These are phyloP conservation scores for Dothideomycetes sp. DNA, from an alignment of 2,329 filamentous ascomycete species.

Conservation along the genomic window DNA sequence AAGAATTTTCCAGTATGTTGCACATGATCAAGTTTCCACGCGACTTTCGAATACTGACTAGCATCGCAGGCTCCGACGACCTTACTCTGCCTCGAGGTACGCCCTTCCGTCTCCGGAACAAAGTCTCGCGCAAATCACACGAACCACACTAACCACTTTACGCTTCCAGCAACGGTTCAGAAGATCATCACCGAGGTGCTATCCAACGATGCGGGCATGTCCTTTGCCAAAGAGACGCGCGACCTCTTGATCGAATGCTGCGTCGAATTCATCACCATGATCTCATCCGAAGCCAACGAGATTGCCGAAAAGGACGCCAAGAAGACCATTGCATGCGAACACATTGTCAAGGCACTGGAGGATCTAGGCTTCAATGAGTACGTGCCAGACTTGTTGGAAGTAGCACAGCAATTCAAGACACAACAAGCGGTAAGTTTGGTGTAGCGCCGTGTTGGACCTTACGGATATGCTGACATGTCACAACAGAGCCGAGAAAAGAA, in stretches of 20 bases:
- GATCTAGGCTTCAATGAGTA: conserved; percentile 91
- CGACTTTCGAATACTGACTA: conserved; percentile 12
- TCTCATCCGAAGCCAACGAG: conserved; percentile 97
- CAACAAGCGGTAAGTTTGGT: conserved; percentile 65
- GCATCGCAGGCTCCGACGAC: conserved; percentile 44
- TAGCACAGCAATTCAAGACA: conserved; percentile 86
- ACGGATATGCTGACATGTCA: conserved; percentile 5
- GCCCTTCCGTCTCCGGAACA: background rate
- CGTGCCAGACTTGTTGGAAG: conserved; percentile 75
- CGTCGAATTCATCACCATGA: conserved; percentile 96
- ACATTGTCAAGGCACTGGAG: conserved; percentile 89
- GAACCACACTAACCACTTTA: too few species aligned
- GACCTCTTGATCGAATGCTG: conserved; percentile 97
- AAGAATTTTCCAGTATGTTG: conserved; percentile 43
- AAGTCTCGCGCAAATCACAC: background rate
- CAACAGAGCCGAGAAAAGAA: conserved; percentile 85
- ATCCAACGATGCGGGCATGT: conserved; percentile 63
- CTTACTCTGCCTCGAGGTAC: conserved; percentile 51
- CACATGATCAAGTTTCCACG: background rate
- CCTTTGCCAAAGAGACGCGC: conserved; percentile 89
- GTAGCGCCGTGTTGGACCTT: too few species aligned
- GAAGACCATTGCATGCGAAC: conserved; percentile 97
- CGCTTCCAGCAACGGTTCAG: conserved; percentile 62
- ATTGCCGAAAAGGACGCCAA: conserved; percentile 98
- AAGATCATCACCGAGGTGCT: conserved; percentile 94